Percentiles rank a stretch among this genome's conserved stretches.
Evolutionary conservation across 2,329 filamentous ascomycete species (phyloP).

Genomic region (Ophiognomonia clavigignenti-juglandacearum): DNA sequence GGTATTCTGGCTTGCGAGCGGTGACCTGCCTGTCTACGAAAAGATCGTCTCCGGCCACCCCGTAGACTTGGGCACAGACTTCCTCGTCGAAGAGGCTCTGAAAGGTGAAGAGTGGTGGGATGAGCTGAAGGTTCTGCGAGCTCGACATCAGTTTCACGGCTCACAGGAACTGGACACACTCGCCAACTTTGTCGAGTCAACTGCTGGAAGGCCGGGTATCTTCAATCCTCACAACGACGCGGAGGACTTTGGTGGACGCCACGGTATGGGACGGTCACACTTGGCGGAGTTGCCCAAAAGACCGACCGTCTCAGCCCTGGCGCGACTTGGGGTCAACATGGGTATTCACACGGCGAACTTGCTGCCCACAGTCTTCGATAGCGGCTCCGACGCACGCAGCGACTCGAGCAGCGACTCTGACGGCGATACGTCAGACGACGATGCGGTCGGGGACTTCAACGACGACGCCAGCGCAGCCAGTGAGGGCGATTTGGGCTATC

Average conservation of each 20-base stretch:
- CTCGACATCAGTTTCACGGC: conserved; percentile 29
- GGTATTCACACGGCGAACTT: conserved; percentile 74
- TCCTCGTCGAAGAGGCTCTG: conserved; percentile 61
- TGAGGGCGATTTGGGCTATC: conserved; percentile 35
- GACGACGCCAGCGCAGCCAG: conserved; percentile 35
- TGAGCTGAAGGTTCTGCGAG: conserved; percentile 57
- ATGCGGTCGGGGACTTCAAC: conserved; percentile 29
- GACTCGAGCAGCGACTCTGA: too few relatives aligned
- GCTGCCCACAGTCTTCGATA: conserved; percentile 53
- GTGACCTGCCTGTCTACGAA: conserved; percentile 68
- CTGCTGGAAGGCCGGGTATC: conserved; percentile 35
- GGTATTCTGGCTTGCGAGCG: conserved; percentile 78
- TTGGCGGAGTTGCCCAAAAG: conserved; percentile 58
- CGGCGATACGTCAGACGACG: conserved; percentile 20
- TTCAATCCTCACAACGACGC: conserved; percentile 39
- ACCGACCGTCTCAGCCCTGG: conserved; percentile 46
- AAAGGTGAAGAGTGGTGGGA: conserved; percentile 79
- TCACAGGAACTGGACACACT: conserved; percentile 40
- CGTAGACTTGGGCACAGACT: conserved; percentile 49
- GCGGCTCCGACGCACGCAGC: too few relatives aligned
- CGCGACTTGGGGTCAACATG: conserved; percentile 58
- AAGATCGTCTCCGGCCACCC: conserved; percentile 69
- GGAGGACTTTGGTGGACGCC: conserved; percentile 22
- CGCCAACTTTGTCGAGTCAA: conserved; percentile 38
- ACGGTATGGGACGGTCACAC: conserved; percentile 45